These are phyloP conservation scores for Fusarium kyushuense DNA, from an alignment of 2,329 filamentous ascomycete genomes.

Conservation along the genomic window DNA sequence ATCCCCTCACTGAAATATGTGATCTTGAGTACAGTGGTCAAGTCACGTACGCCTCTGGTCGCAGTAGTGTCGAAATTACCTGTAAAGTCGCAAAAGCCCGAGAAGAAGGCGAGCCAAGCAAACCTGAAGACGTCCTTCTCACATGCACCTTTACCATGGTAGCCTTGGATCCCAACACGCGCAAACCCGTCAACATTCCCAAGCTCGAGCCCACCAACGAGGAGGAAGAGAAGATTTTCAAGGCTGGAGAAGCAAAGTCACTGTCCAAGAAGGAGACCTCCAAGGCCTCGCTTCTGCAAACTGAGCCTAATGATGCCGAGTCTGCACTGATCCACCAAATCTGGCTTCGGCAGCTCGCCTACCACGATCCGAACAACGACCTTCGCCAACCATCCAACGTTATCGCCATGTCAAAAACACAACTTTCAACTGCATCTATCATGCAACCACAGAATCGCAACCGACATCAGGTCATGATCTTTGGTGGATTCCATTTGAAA, in stretches of 20 bases:
- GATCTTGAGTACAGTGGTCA: conserved; percentile 77
- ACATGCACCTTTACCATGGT: conserved; percentile 56
- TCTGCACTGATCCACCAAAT: conserved; percentile 49
- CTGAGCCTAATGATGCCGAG: conserved; percentile 48
- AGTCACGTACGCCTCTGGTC: conserved; percentile 75
- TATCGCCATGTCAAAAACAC: conserved; percentile 47
- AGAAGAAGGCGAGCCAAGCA: conserved; percentile 65
- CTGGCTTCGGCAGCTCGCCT: conserved; percentile 48
- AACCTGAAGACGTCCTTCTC: conserved; percentile 58
- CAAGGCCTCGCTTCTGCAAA: conserved; percentile 45
- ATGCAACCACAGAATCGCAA: conserved; percentile 51
- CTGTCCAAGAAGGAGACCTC: conserved; percentile 44
- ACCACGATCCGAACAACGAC: conserved; percentile 46
- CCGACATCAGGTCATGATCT: conserved; percentile 50
- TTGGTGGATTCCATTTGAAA: conserved; percentile 50
- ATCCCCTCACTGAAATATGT: conserved; percentile 80
- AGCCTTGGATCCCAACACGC: conserved; percentile 46
- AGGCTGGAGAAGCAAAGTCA: conserved; percentile 46
- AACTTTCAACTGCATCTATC: conserved; percentile 47
- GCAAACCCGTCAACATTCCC: conserved; percentile 47
- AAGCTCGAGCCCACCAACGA: conserved; percentile 43
- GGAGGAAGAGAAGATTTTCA: conserved; percentile 48
- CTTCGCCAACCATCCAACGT: conserved; percentile 47
- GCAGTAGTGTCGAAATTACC: conserved; percentile 80
- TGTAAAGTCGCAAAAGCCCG: conserved; percentile 78